Evolutionary conservation across 139 green algal genomes (phyloP).

Genomic region (Nannochloris sp.): DNA sequence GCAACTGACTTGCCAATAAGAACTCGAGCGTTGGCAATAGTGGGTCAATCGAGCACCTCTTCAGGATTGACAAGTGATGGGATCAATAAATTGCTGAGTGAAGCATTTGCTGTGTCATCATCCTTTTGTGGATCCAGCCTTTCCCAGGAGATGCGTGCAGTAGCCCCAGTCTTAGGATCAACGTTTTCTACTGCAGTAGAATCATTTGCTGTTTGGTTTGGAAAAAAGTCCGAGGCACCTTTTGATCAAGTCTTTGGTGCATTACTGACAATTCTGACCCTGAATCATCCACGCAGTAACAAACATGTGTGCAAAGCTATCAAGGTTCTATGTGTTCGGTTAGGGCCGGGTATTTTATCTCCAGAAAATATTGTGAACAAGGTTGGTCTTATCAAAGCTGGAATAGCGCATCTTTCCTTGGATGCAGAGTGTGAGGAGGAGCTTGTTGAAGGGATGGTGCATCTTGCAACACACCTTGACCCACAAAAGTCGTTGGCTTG

Average conservation of each 20-base stretch:
- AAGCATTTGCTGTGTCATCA: not conserved
- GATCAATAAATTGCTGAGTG: not conserved
- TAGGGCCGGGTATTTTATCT: not conserved
- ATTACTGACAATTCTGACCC: not conserved
- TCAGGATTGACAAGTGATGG: not conserved
- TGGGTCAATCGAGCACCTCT: not conserved
- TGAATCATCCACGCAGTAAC: not conserved
- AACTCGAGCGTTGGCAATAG: not conserved
- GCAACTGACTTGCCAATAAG: slow-evolving; percentile 15
- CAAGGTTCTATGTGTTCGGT: not conserved
- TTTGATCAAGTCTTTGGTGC: slow-evolving; percentile 15
- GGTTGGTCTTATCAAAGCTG: not conserved
- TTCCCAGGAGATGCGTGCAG: not conserved
- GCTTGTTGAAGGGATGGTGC: not conserved
- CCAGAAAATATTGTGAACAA: not conserved
- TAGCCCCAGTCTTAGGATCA: not conserved
- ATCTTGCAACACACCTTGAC: not conserved
- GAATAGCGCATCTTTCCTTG: not conserved
- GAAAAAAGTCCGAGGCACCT: slow-evolving; percentile 2
- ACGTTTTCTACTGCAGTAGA: slow-evolving; percentile 33
- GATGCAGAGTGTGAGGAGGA: not conserved
- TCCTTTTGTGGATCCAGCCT: not conserved
- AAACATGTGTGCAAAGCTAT: not conserved
- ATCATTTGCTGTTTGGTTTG: slow-evolving; percentile 53
- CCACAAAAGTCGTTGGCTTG: not conserved